Evolutionary conservation across 768 basidiomycete species (phyloP).

Genomic region (Leccinellum luteum): DNA sequence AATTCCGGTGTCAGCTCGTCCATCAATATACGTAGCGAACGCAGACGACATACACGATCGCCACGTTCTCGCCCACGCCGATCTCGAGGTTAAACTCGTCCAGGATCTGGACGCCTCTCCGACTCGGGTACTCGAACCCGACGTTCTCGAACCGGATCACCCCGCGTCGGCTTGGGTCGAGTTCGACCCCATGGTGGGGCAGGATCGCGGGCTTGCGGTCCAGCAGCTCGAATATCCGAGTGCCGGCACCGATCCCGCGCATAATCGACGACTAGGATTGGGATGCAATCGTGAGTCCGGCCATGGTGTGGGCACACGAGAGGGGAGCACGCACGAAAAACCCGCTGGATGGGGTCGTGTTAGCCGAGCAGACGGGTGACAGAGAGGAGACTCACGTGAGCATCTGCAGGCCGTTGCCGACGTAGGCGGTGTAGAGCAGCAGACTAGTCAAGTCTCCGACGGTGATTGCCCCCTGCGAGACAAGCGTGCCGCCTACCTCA

Average conservation of each 20-base stretch:
- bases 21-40: not conserved
- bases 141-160: slow-evolving; percentile 79
- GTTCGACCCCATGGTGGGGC: slow-evolving; percentile 54
- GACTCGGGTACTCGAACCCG: slow-evolving; percentile 85
- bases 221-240: slow-evolving; percentile 90
- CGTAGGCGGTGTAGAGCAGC: slow-evolving; percentile 88
- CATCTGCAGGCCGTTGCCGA: slow-evolving; percentile 77
- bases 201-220: slow-evolving; percentile 77
- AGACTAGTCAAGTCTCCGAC: slow-evolving; percentile 91
- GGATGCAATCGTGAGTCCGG: not conserved
- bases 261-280: slow-evolving; percentile 77
- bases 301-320: too few species aligned
- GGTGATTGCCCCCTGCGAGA: slow-evolving; percentile 82
- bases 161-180: slow-evolving; percentile 60
- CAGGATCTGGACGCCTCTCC: slow-evolving; percentile 76
- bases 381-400: slow-evolving; percentile 53
- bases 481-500: slow-evolving; percentile 78
- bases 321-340: slow-evolving; percentile 35
- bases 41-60: slow-evolving; percentile 73
- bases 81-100: slow-evolving; percentile 82
- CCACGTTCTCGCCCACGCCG: slow-evolving; percentile 82
- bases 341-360: slow-evolving; percentile 24
- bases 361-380: not conserved
- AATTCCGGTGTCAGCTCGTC: not conserved
- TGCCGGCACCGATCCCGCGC: slow-evolving; percentile 93